phyloP scores from a whole-genome alignment of 768 basidiomycete species.

The Xerocomus potaroensis region DNA sequence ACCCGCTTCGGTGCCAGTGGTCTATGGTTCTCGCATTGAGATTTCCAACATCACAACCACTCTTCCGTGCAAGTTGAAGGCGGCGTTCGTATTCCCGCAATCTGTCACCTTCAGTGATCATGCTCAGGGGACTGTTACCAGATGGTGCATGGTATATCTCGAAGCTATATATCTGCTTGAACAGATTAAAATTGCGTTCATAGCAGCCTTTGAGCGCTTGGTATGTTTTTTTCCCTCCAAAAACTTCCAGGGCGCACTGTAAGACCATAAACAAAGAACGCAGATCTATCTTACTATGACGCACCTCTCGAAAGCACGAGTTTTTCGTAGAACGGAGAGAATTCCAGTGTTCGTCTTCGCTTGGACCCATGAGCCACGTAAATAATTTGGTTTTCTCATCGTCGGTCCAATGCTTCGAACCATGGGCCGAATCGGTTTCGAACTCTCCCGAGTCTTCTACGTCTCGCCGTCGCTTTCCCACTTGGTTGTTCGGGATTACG shows the following conservation, averaged over 20 bases:
- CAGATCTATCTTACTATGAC: conserved; percentile 1
- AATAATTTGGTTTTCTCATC: conserved; percentile 78
- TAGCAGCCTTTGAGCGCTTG: conserved; percentile 83
- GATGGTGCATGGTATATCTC: conserved; percentile 43
- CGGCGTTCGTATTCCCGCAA: conserved; percentile 70
- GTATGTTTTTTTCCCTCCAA: conserved; percentile 74
- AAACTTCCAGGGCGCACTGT: conserved; percentile 69
- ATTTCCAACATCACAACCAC: conserved; percentile 67
- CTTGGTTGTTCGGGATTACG: conserved; percentile 18
- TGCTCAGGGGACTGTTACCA: conserved; percentile 36
- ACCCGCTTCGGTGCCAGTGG: conserved; percentile 73
- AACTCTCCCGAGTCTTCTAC: conserved; percentile 27
- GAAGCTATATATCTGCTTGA: conserved; percentile 77
- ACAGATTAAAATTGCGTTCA: conserved; percentile 79
- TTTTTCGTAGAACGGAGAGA: conserved; percentile 76
- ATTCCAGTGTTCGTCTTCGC: conserved; percentile 76
- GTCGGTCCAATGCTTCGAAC: conserved; percentile 83
- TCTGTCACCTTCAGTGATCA: conserved; percentile 57
- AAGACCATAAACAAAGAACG: conserved; percentile 1
- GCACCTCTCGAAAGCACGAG: conserved; percentile 74
- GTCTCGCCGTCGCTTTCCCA: conserved; percentile 31
- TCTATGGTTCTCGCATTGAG: conserved; percentile 71
- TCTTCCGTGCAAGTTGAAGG: conserved; percentile 59
- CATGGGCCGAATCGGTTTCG: conserved; percentile 41
- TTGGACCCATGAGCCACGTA: conserved; percentile 69